phyloP scores from a whole-genome alignment of 139 green algal genomes.

The Chlamydomonas sp. region DNA sequence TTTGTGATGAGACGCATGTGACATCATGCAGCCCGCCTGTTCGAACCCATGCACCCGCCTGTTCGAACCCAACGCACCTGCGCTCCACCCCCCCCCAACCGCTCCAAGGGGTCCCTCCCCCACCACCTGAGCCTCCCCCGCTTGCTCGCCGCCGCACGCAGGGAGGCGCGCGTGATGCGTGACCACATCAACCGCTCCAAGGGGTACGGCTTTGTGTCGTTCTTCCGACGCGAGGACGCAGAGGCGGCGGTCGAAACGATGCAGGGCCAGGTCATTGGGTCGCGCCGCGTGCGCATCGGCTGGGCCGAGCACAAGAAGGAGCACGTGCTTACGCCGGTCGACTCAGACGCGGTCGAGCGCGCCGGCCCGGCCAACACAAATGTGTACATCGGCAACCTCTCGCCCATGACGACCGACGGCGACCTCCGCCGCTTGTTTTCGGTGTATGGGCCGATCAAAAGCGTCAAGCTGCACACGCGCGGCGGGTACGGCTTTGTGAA shows the following conservation, averaged over 20 bases:
- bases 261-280: slow-evolving; percentile 52
- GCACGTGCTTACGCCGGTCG: no score
- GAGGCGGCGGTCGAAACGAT: slow-evolving; percentile 52
- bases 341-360: no score
- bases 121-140: no score
- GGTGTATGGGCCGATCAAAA: slow-evolving; percentile 42
- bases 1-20: no score
- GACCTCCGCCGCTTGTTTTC: slow-evolving; percentile 45
- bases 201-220: slow-evolving; percentile 75
- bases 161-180: slow-evolving; percentile 70
- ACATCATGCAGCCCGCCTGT: no score
- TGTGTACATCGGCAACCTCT: slow-evolving; percentile 69
- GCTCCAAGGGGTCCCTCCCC: no score
- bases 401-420: slow-evolving; percentile 35
- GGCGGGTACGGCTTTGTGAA: slow-evolving; percentile 65
- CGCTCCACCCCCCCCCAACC: no score
- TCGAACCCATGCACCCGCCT: no score
- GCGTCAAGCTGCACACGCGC: slow-evolving; percentile 64
- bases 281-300: slow-evolving; percentile 48
- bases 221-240: slow-evolving; percentile 47
- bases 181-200: slow-evolving; percentile 61
- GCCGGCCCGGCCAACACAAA: slow-evolving; percentile 64
- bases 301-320: slow-evolving; percentile 74
- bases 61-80: no score
- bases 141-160: no score